Conservation (phyloP, 306 rosid genomes). For the Cicer pinnatifidum region DNA sequence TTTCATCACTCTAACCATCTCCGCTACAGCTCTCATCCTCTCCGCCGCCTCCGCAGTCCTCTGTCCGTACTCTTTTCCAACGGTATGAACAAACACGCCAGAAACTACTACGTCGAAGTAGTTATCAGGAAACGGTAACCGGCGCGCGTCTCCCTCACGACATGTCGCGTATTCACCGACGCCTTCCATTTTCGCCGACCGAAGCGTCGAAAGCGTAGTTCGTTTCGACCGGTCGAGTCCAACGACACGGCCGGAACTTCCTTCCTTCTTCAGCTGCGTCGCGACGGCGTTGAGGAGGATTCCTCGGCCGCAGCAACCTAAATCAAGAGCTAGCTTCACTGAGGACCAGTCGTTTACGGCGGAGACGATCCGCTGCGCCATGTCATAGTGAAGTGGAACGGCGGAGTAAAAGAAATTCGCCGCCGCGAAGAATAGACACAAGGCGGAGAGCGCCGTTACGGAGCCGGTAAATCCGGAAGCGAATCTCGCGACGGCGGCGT, state of each 20-base stretch:
- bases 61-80: conserved; percentile 83
- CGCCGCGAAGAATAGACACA: conserved; percentile 86
- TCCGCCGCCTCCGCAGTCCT: conserved; percentile 93
- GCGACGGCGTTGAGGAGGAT: conserved; percentile 95
- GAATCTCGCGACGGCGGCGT: conserved; percentile 70
- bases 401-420: conserved; percentile 93
- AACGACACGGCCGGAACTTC: conserved; percentile 91
- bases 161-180: conserved; percentile 97
- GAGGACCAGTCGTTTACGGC: conserved; percentile 91
- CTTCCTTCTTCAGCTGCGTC: conserved; percentile 84
- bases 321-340: conserved; percentile 88
- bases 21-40: conserved; percentile 92
- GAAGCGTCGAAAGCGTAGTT: conserved; percentile 63
- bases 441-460: conserved; percentile 76
- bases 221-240: conserved; percentile 73
- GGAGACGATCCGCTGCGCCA: conserved; percentile 85
- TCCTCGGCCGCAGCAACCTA: conserved; percentile 98
- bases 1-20: conserved; percentile 86
- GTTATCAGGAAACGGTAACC: conserved; percentile 85
- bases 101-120: conserved; percentile 97
- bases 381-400: conserved; percentile 86
- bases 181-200: conserved; percentile 81
- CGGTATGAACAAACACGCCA: conserved; percentile 88
- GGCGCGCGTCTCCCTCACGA: conserved; percentile 83
- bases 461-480: conserved; percentile 91